Conservation (phyloP, 2,329 filamentous ascomycete genomes). For the Monosporascus sp. region DNA sequence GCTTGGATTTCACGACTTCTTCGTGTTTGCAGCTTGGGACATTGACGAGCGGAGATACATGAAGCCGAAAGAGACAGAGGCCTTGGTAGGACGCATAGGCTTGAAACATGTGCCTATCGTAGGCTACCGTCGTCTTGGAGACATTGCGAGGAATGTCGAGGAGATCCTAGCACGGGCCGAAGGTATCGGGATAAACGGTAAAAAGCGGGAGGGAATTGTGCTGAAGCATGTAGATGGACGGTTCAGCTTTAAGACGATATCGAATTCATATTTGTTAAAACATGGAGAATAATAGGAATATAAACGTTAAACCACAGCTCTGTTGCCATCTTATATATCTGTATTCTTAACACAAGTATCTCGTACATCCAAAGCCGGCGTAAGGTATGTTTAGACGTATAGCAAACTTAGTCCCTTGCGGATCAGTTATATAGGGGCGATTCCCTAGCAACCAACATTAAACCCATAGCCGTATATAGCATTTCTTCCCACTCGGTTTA, state of each 20-base stretch:
- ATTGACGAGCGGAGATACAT: slow-evolving; percentile 23
- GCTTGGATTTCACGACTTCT: slow-evolving; percentile 21
- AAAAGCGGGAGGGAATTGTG: slow-evolving; percentile 6
- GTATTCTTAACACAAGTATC: no score
- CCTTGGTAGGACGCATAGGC: slow-evolving; percentile 18
- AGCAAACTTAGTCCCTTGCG: no score
- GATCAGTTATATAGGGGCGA: no score
- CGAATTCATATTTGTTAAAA: slow-evolving; percentile 8
- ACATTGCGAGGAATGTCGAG: neutral
- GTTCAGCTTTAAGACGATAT: slow-evolving; percentile 8
- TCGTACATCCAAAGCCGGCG: no score
- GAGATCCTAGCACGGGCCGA: slow-evolving; percentile 4
- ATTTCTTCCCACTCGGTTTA: no score
- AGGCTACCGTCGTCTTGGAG: slow-evolving; percentile 1
- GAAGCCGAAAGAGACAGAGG: slow-evolving; percentile 20
- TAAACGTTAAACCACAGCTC: no score
- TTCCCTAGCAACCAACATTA: no score
- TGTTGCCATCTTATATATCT: no score
- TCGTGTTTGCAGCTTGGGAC: slow-evolving; percentile 28
- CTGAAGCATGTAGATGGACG: slow-evolving; percentile 3
- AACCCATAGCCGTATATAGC: no score
- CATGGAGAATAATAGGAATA: slow-evolving; percentile 2
- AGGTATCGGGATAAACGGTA: slow-evolving; percentile 1
- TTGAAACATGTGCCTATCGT: slow-evolving; percentile 26
- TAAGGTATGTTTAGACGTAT: no score